Base-by-base conservation (phyloP, 306 rosid species). In the Lupinus albus region DNA sequence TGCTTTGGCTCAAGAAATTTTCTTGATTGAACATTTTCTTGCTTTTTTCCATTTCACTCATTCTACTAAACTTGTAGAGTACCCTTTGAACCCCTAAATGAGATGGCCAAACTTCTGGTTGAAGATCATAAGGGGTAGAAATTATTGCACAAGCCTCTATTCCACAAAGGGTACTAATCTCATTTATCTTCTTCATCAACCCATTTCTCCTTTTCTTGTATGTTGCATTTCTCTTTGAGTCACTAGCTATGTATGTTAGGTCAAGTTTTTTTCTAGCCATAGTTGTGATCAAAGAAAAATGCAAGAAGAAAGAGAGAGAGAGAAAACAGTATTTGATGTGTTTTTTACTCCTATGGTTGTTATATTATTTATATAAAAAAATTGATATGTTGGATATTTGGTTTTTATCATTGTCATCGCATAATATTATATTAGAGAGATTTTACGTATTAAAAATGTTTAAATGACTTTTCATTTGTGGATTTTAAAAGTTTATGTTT, bases 231-330 rank as follows among this genome's bases (percentile, higher is more conserved):
- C 75, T 46, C 2, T 30, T 44, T 15, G 65, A 15, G 1, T 58
- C 75, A 7, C 32, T 70, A 53, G 13, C 5, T 25, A 70, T 70
- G 57, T 45, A 58, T 11, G 42, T 48, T 7, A 57, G 67, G 33
- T 58, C 48, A 25, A 70, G 58, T 59, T 46, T 70, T 32, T 36
- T 70, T 33, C 75, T 53, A 25, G 62, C 32, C 73, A 41, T 68
- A 25, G 73, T 42, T 18, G 0, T 62, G 46, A 4, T 10, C 4
- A 25, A 4, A 25, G 13, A 21, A 52, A 62, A 33, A 1, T 28
- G 57, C 15, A 30, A 46, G 28, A 11, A 2, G 4, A 10, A 41
- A 11, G n/a, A 41, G 46, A 10, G 8, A n/a, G 7, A n/a, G 36
- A 20, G 36, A 62, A 12, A 49, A 42, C 2, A 12, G 1, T 2